phyloP scores from a whole-genome alignment of 768 basidiomycete species.

The Amanita rubescens region DNA sequence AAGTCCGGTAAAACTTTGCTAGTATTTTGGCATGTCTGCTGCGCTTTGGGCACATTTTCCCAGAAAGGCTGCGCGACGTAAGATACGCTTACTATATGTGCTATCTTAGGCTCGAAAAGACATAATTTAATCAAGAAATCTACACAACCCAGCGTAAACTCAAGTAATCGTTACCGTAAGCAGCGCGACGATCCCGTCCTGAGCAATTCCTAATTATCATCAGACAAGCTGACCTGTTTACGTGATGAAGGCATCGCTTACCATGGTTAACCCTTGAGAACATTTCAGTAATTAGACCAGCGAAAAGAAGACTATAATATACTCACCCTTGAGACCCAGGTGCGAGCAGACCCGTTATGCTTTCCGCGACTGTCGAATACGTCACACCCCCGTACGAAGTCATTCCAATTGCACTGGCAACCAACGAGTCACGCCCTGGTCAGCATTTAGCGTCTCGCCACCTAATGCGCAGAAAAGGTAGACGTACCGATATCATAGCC shows the following conservation, averaged over 20 bases:
- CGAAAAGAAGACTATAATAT: not conserved
- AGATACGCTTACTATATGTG: no score
- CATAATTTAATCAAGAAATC: no score
- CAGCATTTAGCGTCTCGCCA: not conserved
- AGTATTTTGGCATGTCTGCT: no score
- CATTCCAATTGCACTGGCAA: slow-evolving; percentile 20
- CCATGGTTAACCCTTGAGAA: slow-evolving; percentile 27
- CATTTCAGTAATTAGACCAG: not conserved
- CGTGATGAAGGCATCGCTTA: slow-evolving; percentile 1
- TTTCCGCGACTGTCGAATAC: slow-evolving; percentile 40
- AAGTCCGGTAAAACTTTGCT: no score
- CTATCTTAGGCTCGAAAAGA: no score
- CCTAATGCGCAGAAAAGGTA: not conserved
- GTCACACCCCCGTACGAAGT: slow-evolving; percentile 30
- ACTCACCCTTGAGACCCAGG: slow-evolving; percentile 40
- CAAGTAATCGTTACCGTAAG: slow-evolving; percentile 43
- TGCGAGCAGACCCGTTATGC: slow-evolving; percentile 46
- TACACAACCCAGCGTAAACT: no score
- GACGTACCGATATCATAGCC: slow-evolving; percentile 26
- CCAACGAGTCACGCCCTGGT: slow-evolving; percentile 23
- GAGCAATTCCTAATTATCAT: slow-evolving; percentile 44
- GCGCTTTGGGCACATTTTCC: no score
- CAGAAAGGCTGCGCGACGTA: no score
- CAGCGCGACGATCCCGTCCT: slow-evolving; percentile 50
- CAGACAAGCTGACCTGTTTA: no score